Evolutionary conservation across 441 rosid species (phyloP), one percentile per base, ranked within the genome.

Genomic region (Syzygium syzygioides): DNA sequence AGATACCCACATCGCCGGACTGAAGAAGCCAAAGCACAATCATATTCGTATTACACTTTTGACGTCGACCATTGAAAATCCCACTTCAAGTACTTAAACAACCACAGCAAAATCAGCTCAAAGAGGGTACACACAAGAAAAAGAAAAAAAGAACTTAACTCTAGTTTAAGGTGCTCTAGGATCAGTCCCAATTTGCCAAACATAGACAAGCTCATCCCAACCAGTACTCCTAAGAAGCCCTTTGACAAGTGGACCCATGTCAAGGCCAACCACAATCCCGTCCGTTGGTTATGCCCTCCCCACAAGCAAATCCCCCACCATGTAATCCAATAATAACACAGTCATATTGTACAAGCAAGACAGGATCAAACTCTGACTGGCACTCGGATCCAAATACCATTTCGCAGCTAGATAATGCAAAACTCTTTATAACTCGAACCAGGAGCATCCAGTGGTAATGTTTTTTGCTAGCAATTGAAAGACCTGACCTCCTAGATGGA

Each of bases 161-260:
- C 7, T 5, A 71, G 0, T 34, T 68, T 11, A 96, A 92, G 92
- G 90, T 3, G 96, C 98, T 93, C 96, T 93, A 0, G 98, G 99
- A 85, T 95, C 99, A 89, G 94, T 96, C 87, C 99, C 98, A 48
- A 96, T 96, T 91, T 94, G 98, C 98, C 99, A 96, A 87, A 96
- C 95, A 23, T 94, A 96, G 62, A 96, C 98, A 88, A 95, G 89
- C 92, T 95, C 98, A 64, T 98, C 99, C 99, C 99, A 98, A 23
- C 96, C 96, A 0, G 99, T 94, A 60, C 99, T 96, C 10, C 95
- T 97, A 92, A 96, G 88, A 48, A 96, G 90, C 15, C 98, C 99
- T 86, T 96, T 97, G 71, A 98, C 99, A 91, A 96, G 99, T 89
- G 97, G 98, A 89, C 97, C 95, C 95, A 96, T 93, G 87, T 98